Conservation (phyloP, 805 yeast species). For the Ogataea degrootiae region DNA sequence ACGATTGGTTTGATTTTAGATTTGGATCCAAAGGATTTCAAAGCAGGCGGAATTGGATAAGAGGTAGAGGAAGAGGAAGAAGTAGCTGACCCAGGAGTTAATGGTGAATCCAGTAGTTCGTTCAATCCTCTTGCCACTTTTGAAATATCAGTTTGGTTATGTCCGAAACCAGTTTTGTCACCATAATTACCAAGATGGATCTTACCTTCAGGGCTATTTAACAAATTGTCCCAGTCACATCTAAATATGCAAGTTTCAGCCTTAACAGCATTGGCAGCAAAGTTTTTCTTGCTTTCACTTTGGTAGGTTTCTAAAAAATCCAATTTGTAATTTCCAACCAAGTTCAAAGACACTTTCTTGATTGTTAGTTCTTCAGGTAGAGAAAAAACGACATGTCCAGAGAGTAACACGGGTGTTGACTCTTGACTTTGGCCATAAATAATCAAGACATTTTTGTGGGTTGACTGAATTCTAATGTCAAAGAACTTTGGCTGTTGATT, state of each 20-base stretch:
- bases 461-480: slow-evolving; percentile 31
- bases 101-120: slow-evolving; percentile 4
- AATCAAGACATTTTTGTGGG: slow-evolving; percentile 37
- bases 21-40: background rate
- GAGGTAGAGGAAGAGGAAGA: no score
- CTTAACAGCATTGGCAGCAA: slow-evolving; percentile 29
- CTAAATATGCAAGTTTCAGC: slow-evolving; percentile 37
- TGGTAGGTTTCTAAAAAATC: slow-evolving; percentile 35
- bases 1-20: background rate
- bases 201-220: slow-evolving; percentile 35
- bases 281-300: slow-evolving; percentile 22
- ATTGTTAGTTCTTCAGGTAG: slow-evolving; percentile 39
- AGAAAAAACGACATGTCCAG: slow-evolving; percentile 44
- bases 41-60: no score
- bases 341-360: slow-evolving; percentile 32
- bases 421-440: slow-evolving; percentile 42
- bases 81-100: no score
- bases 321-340: slow-evolving; percentile 40
- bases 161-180: slow-evolving; percentile 16
- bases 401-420: slow-evolving; percentile 37
- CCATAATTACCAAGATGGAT: slow-evolving; percentile 40
- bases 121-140: slow-evolving; percentile 9
- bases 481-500: slow-evolving; percentile 11
- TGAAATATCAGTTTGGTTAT: background rate
- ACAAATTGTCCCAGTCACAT: slow-evolving; percentile 45